Evolutionary conservation across 1,139 yeast genomes (phyloP).

Genomic region (Debaryomyces singareniensis): DNA sequence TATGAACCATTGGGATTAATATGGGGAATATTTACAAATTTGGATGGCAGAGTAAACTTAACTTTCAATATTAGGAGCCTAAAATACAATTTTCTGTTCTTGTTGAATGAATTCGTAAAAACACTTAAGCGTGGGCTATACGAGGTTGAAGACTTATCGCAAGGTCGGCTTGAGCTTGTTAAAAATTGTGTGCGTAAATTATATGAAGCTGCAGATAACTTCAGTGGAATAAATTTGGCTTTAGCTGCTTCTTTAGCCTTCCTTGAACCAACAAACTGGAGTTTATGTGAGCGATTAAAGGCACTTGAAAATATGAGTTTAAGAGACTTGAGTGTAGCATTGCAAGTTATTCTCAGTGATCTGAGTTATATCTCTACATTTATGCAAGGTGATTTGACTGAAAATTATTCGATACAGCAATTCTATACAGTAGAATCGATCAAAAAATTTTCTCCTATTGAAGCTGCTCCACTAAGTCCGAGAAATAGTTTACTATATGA

Average conservation of each 20-base stretch:
- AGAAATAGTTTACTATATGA: no score
- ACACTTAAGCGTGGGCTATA: conserved; percentile 13
- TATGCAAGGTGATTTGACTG: conserved; percentile 41
- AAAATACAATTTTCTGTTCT: conserved; percentile 23
- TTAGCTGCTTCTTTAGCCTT: conserved; percentile 42
- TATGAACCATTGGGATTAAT: conserved; percentile 46
- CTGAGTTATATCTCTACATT: conserved; percentile 33
- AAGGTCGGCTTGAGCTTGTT: conserved; percentile 39
- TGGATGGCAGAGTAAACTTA: conserved; percentile 44
- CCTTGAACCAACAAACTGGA: conserved; percentile 49
- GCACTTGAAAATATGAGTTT: conserved; percentile 23
- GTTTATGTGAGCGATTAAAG: conserved; percentile 41
- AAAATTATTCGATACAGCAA: no score
- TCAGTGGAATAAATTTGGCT: conserved; percentile 35
- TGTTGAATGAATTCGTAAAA: conserved; percentile 17
- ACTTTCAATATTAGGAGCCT: conserved; percentile 47
- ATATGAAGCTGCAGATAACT: conserved; percentile 32
- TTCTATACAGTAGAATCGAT: no score
- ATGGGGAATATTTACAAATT: conserved; percentile 49
- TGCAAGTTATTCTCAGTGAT: conserved; percentile 12
- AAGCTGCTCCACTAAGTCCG: no score
- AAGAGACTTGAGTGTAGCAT: conserved; percentile 16
- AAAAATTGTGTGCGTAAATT: conserved; percentile 37
- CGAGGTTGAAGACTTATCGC: no score
- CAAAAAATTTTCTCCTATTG: no score